A percentile compares a stretch with the other conserved stretches of the same genome.
Evolutionary conservation across 208 protist species (phyloP).

Genomic region (Crithidia acanthocephali): DNA sequence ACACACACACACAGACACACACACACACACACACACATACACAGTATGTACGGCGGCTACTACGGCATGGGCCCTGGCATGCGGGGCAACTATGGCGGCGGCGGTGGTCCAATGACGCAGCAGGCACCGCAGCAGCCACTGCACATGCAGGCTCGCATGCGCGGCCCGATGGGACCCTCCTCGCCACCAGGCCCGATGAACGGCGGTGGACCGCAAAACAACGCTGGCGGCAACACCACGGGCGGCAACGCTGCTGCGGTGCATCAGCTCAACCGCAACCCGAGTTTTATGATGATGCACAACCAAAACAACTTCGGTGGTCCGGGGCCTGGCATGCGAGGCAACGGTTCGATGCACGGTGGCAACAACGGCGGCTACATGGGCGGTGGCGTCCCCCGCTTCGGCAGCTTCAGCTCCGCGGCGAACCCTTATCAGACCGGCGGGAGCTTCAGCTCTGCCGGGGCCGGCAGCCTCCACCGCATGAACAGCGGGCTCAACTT

Average conservation of each 20-base stretch:
- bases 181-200: not conserved
- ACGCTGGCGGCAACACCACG: not conserved
- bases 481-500: slow-evolving; percentile 48
- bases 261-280: slow-evolving; percentile 15
- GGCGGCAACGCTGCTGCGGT: not conserved
- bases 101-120: slow-evolving; percentile 20
- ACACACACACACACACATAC: slow-evolving; percentile 3
- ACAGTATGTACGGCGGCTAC: slow-evolving; percentile 32
- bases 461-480: slow-evolving; percentile 38
- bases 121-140: slow-evolving; percentile 20
- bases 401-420: slow-evolving; percentile 23
- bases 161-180: slow-evolving; percentile 4
- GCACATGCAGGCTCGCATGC: slow-evolving; percentile 20
- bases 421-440: slow-evolving; percentile 3
- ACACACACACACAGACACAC: not conserved
- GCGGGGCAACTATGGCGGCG: slow-evolving; percentile 20
- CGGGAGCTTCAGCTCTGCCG: slow-evolving; percentile 26
- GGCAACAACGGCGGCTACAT: slow-evolving; percentile 11
- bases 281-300: slow-evolving; percentile 38
- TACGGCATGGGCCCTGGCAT: slow-evolving; percentile 36
- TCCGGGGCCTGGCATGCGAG: slow-evolving; percentile 2
- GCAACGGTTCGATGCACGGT: slow-evolving; percentile 14
- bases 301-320: slow-evolving; percentile 24
- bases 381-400: slow-evolving; percentile 6
- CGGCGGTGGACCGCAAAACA: not conserved